Percentiles rank a stretch among this genome's conserved stretches.
Evolutionary conservation across 2,329 filamentous ascomycete species (phyloP).

Genomic region (Fusarium poae): DNA sequence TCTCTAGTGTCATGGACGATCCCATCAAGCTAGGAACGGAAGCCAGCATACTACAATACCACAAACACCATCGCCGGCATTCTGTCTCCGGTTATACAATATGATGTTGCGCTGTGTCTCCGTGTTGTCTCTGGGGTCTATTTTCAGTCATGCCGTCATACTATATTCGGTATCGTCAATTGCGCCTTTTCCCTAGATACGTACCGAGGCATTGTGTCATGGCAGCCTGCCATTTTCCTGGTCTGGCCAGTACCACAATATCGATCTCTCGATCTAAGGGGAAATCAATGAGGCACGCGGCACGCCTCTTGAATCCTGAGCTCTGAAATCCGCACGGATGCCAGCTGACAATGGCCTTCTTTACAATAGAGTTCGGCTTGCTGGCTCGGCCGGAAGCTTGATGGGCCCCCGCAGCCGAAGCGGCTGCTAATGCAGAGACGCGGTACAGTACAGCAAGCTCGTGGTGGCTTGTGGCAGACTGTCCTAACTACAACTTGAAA

Average conservation of each 20-base stretch:
- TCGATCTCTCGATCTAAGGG: slow-evolving; percentile 7
- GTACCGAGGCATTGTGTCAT: not conserved
- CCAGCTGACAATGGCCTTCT: slow-evolving; percentile 18
- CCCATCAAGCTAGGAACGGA: slow-evolving; percentile 28
- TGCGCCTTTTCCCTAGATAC: not conserved
- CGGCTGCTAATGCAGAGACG: slow-evolving; percentile 35
- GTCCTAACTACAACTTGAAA: slow-evolving; percentile 8
- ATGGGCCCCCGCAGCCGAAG: slow-evolving; percentile 39
- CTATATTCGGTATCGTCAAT: not conserved
- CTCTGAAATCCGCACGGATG: slow-evolving; percentile 11
- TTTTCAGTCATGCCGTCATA: not conserved
- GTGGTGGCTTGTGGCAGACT: slow-evolving; percentile 6
- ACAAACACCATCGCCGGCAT: slow-evolving; percentile 32
- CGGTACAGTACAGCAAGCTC: slow-evolving; percentile 10
- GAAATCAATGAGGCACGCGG: slow-evolving; percentile 4
- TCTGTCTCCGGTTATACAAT: slow-evolving; percentile 17
- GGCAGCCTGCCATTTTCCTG: not conserved
- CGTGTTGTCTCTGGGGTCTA: not conserved
- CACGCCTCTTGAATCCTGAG: slow-evolving; percentile 7
- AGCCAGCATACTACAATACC: slow-evolving; percentile 24
- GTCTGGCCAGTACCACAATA: not conserved
- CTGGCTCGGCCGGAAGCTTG: slow-evolving; percentile 26
- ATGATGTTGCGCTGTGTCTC: slow-evolving; percentile 2
- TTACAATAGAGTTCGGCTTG: slow-evolving; percentile 39
- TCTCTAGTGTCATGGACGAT: slow-evolving; percentile 34